Percentiles rank a stretch among this genome's conserved stretches.
Conservation (phyloP, 75 land plant genomes). For the Ceratopteris richardii region DNA sequence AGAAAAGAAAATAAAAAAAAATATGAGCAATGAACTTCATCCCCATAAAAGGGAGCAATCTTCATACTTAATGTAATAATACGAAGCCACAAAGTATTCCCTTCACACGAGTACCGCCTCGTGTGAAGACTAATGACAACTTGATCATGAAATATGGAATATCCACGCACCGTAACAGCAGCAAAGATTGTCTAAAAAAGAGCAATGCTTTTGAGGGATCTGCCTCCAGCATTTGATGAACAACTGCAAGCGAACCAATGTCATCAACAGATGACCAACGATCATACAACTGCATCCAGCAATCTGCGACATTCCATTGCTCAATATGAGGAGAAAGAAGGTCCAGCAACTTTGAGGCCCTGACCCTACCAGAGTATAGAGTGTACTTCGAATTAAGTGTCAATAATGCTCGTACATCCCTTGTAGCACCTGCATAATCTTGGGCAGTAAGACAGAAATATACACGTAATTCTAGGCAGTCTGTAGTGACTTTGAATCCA, state of each 20-base stretch:
- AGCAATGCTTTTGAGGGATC: conserved; percentile 84
- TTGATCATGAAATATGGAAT: too few relatives aligned
- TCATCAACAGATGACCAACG: conserved; percentile 97
- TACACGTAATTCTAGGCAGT: conserved; percentile 82
- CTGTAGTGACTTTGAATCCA: conserved; percentile 82
- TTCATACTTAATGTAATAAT: too few relatives aligned
- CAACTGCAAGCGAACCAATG: conserved; percentile 90
- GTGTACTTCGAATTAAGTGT: conserved; percentile 72
- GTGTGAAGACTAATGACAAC: too few relatives aligned
- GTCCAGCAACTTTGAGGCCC: conserved; percentile 60
- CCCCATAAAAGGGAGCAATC: too few relatives aligned
- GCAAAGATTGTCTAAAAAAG: conserved; percentile 90
- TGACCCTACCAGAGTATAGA: conserved; percentile 78
- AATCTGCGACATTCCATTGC: conserved; percentile 89
- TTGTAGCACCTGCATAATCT: conserved; percentile 59
- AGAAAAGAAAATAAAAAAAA: too few relatives aligned
- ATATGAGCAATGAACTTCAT: too few relatives aligned
- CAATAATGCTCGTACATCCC: conserved; percentile 87
- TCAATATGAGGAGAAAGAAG: conserved; percentile 82
- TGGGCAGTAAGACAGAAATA: conserved; percentile 80
- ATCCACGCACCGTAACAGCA: conserved; percentile 79
- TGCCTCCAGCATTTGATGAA: conserved; percentile 94
- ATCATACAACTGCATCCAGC: conserved; percentile 95
- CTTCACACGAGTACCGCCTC: too few relatives aligned
- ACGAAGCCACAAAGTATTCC: too few relatives aligned